phyloP scores from a whole-genome alignment of 768 basidiomycete genomes.

The Solioccasus polychromus region DNA sequence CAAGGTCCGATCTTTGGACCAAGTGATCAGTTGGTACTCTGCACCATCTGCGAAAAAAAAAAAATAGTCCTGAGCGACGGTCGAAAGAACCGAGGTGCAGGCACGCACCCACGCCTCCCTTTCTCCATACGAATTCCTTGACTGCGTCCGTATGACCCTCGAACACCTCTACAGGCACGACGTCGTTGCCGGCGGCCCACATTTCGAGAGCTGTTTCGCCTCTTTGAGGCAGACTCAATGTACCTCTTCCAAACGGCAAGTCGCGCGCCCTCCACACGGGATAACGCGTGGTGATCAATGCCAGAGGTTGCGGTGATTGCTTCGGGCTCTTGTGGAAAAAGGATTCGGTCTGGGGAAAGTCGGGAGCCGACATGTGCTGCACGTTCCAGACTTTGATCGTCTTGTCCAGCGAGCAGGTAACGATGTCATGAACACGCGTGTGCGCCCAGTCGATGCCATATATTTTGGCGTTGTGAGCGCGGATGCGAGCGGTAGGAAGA shows the following conservation, averaged over 20 bases:
- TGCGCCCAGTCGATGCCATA: constrained; percentile 99
- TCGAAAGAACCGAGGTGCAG: no score
- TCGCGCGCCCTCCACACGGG: constrained; percentile 95
- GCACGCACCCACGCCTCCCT: constrained; percentile 50
- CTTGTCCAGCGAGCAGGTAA: constrained; percentile 94
- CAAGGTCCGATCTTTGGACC: constrained; percentile 89
- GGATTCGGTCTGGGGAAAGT: constrained; percentile 11
- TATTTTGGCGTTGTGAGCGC: constrained; percentile 87
- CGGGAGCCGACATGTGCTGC: constrained; percentile 18
- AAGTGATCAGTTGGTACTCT: constrained; percentile 63
- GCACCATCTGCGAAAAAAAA: constrained; percentile 40
- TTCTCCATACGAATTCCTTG: constrained; percentile 97
- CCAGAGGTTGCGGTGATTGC: constrained; percentile 37
- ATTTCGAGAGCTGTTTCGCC: constrained; percentile 83
- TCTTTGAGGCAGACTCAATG: constrained; percentile 85
- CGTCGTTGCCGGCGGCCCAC: constrained; percentile 47
- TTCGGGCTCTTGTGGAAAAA: constrained; percentile 8
- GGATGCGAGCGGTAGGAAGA: constrained; percentile 68
- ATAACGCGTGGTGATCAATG: constrained; percentile 68
- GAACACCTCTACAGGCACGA: constrained; percentile 63
- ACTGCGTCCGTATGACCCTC: constrained; percentile 92
- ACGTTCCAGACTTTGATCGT: constrained; percentile 83
- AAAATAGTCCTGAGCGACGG: not conserved
- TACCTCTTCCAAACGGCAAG: constrained; percentile 87
- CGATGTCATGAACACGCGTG: constrained; percentile 65